Base-by-base conservation (phyloP, 768 basidiomycete species). In the Rubroboletus satanas region DNA sequence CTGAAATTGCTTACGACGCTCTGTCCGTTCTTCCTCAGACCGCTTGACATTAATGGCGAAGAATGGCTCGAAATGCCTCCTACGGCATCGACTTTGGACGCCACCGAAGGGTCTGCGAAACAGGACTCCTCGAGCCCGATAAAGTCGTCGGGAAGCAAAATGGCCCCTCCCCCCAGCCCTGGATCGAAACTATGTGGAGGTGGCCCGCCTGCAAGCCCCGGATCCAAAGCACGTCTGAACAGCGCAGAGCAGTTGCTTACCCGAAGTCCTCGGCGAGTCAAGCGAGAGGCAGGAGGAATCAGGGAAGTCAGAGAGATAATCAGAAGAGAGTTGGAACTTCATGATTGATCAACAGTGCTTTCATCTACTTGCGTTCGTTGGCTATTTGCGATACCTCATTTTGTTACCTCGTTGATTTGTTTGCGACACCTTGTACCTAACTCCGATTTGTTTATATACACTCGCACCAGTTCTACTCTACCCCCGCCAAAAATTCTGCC, bases 281-380 rank as follows among this genome's bases (percentile, higher is more conserved):
- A 83, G 65, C 77, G 76, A 28, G 88, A 90, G 63, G 79, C 74
- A 6, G 87, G 89, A 32, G 88, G 90, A 0, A 74, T 93, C 61
- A 78, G 90, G 37, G 82, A 88, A 67, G 90, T 92, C 32, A 75
- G 90, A 54, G 90, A 93, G 71, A 85, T 89, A 63, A 88, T 93
- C 65, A 79, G 88, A 62, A 76, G 79, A 59, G 90, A 92, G 73
- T 73, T 92, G 62, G 89, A 91, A 71, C 68, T 85, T 59, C 76
- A 83, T 49, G 88, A 89, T 52, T 77, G 63, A 68, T 55, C 35
- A 29, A 58, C 56, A 55, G 32, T 70, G 66, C 68, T 68, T 58
- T 60, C 62, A 68, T 72, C 43, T 71, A 68, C 42, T 54, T 63
- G 44, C 47, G 9, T 49, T 46, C 35, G 26, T 47, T 57, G 18